phyloP scores from a whole-genome alignment of 192 early-diverging fungal species.

The Dissophora globulifera region DNA sequence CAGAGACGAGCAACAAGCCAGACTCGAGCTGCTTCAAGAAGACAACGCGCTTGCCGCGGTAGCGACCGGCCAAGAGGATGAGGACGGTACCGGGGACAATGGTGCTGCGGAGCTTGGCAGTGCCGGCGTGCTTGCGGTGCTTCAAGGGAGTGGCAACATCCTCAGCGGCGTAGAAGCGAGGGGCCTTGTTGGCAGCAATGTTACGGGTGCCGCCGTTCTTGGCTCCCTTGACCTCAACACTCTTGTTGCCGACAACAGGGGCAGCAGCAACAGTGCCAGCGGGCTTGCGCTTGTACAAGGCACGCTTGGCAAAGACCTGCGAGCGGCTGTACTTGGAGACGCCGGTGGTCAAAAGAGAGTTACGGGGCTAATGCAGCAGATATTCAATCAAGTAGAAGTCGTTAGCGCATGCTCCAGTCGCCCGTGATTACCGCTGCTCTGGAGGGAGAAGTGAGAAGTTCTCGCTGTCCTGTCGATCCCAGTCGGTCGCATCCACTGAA shows the following conservation, averaged over 20 bases:
- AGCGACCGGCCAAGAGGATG: conserved; percentile 92
- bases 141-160: conserved; percentile 83
- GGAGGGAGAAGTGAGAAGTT: too few relatives aligned
- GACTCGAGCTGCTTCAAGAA: conserved; percentile 96
- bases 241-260: conserved; percentile 68
- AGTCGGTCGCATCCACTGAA: too few relatives aligned
- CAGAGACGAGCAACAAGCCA: conserved; percentile 96
- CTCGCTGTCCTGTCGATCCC: too few relatives aligned
- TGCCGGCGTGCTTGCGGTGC: conserved; percentile 79
- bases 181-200: conserved; percentile 76
- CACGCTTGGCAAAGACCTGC: conserved; percentile 85
- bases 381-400: too few relatives aligned
- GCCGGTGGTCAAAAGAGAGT: conserved; percentile 86
- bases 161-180: conserved; percentile 87
- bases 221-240: conserved; percentile 77
- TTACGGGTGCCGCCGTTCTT: conserved; percentile 83
- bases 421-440: too few relatives aligned
- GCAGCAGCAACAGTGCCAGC: conserved; percentile 60
- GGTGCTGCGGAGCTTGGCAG: conserved; percentile 81
- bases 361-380: conserved; percentile 67
- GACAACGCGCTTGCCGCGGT: conserved; percentile 98
- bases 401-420: too few relatives aligned
- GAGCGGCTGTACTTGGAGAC: conserved; percentile 87
- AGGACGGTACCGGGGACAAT: conserved; percentile 99
- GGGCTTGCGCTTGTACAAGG: conserved; percentile 90